phyloP scores from a whole-genome alignment of 2,329 filamentous ascomycete genomes.

The Eutypa lata region DNA sequence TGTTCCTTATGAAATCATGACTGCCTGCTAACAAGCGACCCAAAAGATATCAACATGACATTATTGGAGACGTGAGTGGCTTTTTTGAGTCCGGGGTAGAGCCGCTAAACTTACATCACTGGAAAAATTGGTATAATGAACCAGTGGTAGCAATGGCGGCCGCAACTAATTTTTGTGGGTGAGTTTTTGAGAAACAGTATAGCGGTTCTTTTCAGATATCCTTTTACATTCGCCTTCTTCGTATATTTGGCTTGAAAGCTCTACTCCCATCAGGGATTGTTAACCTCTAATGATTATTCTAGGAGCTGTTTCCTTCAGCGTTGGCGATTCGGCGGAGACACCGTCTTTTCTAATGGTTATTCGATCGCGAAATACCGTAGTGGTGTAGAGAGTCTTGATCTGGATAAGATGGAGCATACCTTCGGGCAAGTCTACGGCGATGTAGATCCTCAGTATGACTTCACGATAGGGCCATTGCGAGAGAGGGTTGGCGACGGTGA shows the following conservation, averaged over 20 bases:
- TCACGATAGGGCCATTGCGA: constrained; percentile 1
- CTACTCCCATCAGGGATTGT: too few relatives aligned
- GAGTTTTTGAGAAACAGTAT: too few relatives aligned
- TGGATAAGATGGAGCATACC: constrained; percentile 48
- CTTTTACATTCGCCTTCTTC: too few relatives aligned
- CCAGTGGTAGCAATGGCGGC: constrained; percentile 45
- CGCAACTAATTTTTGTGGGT: constrained; percentile 46
- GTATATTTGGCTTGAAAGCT: too few relatives aligned
- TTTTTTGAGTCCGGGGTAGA: constrained; percentile 54
- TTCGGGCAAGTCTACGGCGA: constrained; percentile 44
- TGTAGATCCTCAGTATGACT: constrained; percentile 1
- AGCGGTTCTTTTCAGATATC: too few relatives aligned
- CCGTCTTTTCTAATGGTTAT: constrained; percentile 53
- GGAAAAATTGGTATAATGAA: constrained; percentile 54
- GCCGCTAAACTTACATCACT: constrained; percentile 56
- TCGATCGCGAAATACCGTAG: constrained; percentile 46
- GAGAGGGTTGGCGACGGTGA: not conserved
- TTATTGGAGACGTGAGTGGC: constrained; percentile 49
- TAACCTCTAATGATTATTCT: not conserved
- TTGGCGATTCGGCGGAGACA: constrained; percentile 41
- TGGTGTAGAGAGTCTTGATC: constrained; percentile 33
- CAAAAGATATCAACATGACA: constrained; percentile 47
- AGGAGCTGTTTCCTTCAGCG: constrained; percentile 51
- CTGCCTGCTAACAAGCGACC: too few relatives aligned
- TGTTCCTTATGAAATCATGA: too few relatives aligned